A percentile compares a stretch with the other conserved stretches of the same genome.
These are phyloP conservation scores for Aquilaria agallochum DNA, from an alignment of 441 rosid genomes.

Conservation along the genomic window DNA sequence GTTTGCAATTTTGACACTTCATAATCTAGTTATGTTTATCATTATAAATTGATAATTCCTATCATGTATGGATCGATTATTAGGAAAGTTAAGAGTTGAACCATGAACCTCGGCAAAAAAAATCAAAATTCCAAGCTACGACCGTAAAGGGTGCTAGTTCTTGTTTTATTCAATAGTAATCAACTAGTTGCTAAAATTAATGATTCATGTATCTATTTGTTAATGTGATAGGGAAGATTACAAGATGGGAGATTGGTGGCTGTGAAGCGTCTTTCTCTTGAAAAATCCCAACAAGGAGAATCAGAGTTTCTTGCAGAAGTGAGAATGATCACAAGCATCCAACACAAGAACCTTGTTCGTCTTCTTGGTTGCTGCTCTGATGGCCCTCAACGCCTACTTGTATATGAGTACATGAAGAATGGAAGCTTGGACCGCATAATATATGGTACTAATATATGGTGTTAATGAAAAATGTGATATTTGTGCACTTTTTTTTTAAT, in stretches of 20 bases:
- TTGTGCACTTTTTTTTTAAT: too few relatives aligned
- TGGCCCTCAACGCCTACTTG: constrained; percentile 45
- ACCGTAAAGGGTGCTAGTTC: too few relatives aligned
- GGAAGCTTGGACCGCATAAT: constrained; percentile 55
- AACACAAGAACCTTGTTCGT: constrained; percentile 58
- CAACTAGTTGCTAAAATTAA: too few relatives aligned
- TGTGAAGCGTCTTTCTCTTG: constrained; percentile 32
- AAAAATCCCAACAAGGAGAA: constrained; percentile 46
- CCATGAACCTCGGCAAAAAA: constrained; percentile 1
- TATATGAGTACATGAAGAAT: constrained; percentile 63
- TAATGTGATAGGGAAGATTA: constrained; percentile 30
- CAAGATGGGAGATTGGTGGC: constrained; percentile 39
- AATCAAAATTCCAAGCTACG: neutral
- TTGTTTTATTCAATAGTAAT: too few relatives aligned
- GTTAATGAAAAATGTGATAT: too few relatives aligned
- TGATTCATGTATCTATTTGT: neutral
- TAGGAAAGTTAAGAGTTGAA: too few relatives aligned
- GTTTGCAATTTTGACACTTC: too few relatives aligned
- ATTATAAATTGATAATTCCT: too few relatives aligned
- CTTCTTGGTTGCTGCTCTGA: constrained; percentile 56
- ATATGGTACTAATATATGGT: constrained; percentile 25
- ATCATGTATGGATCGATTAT: too few relatives aligned
- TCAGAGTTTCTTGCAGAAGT: constrained; percentile 43
- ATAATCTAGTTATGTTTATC: too few relatives aligned
- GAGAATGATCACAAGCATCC: constrained; percentile 53